phyloP scores from a whole-genome alignment of 805 yeast genomes.

The Phaffomyces antillensis region DNA sequence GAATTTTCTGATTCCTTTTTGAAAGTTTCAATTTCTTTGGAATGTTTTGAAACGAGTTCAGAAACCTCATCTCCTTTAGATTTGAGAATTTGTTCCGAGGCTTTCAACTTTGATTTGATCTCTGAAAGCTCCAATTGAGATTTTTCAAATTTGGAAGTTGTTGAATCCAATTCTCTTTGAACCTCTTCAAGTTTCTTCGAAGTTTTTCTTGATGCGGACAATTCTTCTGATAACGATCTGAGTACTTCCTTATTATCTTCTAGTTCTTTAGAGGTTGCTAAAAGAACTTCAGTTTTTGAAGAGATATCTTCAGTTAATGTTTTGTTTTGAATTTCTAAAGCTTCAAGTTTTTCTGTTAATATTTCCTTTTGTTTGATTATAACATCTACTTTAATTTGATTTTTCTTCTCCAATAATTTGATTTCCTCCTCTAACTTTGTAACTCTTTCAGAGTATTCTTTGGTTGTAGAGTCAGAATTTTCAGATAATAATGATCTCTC shows the following conservation, averaged over 20 bases:
- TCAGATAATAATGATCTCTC: constrained; percentile 42
- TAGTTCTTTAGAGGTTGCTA: not conserved
- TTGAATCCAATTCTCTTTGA: constrained; percentile 1
- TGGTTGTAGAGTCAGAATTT: constrained; percentile 41
- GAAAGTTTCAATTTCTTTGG: not conserved
- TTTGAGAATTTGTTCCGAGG: not conserved
- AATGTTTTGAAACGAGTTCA: not conserved
- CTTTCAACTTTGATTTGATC: not conserved
- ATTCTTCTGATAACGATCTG: not conserved
- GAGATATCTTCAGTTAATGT: constrained; percentile 1
- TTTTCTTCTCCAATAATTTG: constrained; percentile 8
- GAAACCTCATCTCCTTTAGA: not conserved
- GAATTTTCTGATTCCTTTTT: not conserved
- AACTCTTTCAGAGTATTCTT: constrained; percentile 42
- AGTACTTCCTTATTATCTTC: not conserved
- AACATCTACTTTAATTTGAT: constrained; percentile 1
- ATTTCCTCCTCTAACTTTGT: constrained; percentile 32
- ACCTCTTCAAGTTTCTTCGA: not conserved
- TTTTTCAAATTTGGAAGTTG: constrained; percentile 2
- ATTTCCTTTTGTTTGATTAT: constrained; percentile 10
- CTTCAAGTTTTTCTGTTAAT: constrained; percentile 11
- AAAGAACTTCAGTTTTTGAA: not conserved
- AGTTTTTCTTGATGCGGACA: not conserved
- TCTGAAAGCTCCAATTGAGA: not conserved
- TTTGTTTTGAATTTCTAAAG: constrained; percentile 9